These are phyloP conservation scores for Aspergillus sp. DNA, from an alignment of 2,329 filamentous ascomycete genomes.

Conservation along the genomic window DNA sequence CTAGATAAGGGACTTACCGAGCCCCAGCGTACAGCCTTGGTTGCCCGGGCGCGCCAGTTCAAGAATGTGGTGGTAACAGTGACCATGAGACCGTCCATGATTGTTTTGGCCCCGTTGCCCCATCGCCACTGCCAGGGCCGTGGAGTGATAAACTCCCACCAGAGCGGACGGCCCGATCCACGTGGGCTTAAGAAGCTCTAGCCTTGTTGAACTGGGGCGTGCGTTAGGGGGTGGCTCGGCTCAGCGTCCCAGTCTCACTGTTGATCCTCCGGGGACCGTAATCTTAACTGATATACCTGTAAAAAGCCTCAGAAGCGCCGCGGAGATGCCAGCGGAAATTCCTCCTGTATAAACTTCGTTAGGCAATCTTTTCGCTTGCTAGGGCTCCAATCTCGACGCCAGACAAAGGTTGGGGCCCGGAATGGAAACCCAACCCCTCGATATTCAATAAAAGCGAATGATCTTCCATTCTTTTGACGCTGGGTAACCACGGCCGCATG, in stretches of 20 bases:
- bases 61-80: conserved; percentile 1
- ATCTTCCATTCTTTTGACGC: background rate
- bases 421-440: background rate
- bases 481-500: background rate
- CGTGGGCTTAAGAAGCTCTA: conserved; percentile 2
- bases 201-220: background rate
- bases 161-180: conserved; percentile 1
- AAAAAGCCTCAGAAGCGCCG: background rate
- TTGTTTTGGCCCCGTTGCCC: conserved; percentile 3
- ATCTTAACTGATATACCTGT: background rate
- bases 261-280: background rate
- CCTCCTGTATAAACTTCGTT: background rate
- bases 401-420: background rate
- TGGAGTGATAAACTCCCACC: conserved; percentile 9
- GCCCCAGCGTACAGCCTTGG: background rate
- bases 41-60: conserved; percentile 7
- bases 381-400: background rate
- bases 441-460: background rate
- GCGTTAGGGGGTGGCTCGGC: background rate
- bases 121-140: conserved; percentile 3
- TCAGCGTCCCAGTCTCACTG: background rate
- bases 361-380: background rate
- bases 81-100: conserved; percentile 5
- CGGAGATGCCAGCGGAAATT: background rate
- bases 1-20: conserved; percentile 7